Evolutionary conservation across 2,329 filamentous ascomycete species (phyloP).

Genomic region (Microascus cirrosus): DNA sequence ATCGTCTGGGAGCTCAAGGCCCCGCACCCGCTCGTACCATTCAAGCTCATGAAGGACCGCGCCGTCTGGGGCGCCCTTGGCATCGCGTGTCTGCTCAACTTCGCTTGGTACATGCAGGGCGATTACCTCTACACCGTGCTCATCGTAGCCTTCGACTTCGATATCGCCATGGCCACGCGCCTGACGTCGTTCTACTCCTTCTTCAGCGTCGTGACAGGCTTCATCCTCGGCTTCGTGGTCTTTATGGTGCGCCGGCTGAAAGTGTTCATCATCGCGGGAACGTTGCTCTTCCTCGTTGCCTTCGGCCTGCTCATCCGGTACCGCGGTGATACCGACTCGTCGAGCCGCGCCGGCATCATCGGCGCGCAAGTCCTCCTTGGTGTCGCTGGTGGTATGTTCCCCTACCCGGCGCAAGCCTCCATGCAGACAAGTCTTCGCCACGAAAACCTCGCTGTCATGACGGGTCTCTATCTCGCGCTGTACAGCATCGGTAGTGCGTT

Average conservation of each 20-base stretch:
- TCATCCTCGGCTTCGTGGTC: constrained; percentile 44
- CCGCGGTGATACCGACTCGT: constrained; percentile 35
- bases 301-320: constrained; percentile 54
- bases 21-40: constrained; percentile 46
- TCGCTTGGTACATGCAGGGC: constrained; percentile 51
- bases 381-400: constrained; percentile 52
- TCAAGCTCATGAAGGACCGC: constrained; percentile 49
- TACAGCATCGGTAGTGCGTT: constrained; percentile 53
- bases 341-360: constrained; percentile 44
- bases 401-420: constrained; percentile 34
- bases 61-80: constrained; percentile 52
- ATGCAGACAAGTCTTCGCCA: constrained; percentile 29
- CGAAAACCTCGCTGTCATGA: constrained; percentile 51
- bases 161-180: constrained; percentile 42
- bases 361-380: constrained; percentile 52
- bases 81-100: constrained; percentile 45
- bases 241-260: constrained; percentile 49
- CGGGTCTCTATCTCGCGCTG: constrained; percentile 49
- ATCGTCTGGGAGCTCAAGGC: constrained; percentile 34
- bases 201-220: constrained; percentile 44
- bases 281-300: constrained; percentile 49
- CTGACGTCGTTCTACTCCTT: constrained; percentile 49
- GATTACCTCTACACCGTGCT: constrained; percentile 55
- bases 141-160: constrained; percentile 49
- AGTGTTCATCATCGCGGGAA: constrained; percentile 50